Percentiles rank a stretch among this genome's conserved stretches.
phyloP scores from a whole-genome alignment of 2,329 filamentous ascomycete species.

The Aspergillus costaricaensis region DNA sequence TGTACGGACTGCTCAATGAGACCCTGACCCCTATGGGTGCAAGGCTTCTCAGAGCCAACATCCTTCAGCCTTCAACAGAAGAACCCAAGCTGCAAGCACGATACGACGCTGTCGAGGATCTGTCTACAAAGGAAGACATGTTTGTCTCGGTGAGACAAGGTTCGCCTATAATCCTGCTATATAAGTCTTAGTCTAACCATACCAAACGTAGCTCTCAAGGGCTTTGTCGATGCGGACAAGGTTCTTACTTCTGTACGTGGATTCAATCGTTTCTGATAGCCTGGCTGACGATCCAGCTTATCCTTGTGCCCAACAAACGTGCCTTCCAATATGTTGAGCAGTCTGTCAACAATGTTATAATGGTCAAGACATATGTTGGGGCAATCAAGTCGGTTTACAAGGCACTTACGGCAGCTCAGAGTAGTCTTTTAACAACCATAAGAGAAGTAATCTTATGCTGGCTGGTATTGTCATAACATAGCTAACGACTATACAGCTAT shows the following conservation, averaged over 20 bases:
- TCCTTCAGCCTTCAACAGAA: constrained; percentile 84
- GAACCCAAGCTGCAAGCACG: constrained; percentile 67
- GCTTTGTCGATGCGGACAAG: constrained; percentile 76
- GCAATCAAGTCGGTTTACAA: constrained; percentile 68
- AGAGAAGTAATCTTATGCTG: constrained; percentile 51
- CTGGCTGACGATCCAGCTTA: constrained; percentile 58
- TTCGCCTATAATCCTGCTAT: constrained; percentile 31
- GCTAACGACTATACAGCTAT: constrained; percentile 51
- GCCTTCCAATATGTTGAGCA: constrained; percentile 73
- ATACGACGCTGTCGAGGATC: constrained; percentile 80
- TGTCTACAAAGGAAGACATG: constrained; percentile 80
- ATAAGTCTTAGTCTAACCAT: not conserved
- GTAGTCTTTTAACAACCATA: constrained; percentile 66
- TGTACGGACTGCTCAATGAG: constrained; percentile 83
- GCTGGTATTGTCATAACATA: not conserved
- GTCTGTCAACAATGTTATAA: constrained; percentile 81
- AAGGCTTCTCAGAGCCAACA: constrained; percentile 77
- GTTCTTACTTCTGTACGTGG: constrained; percentile 68
- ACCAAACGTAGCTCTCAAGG: constrained; percentile 62
- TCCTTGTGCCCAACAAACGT: constrained; percentile 68
- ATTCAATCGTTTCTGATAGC: not conserved
- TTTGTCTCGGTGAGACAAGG: constrained; percentile 75
- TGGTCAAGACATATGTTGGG: constrained; percentile 78
- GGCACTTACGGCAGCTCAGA: constrained; percentile 65
- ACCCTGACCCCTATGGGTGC: constrained; percentile 87